phyloP scores from a whole-genome alignment of 192 early-diverging fungal genomes.

The Rhizoclosmatium sp. region DNA sequence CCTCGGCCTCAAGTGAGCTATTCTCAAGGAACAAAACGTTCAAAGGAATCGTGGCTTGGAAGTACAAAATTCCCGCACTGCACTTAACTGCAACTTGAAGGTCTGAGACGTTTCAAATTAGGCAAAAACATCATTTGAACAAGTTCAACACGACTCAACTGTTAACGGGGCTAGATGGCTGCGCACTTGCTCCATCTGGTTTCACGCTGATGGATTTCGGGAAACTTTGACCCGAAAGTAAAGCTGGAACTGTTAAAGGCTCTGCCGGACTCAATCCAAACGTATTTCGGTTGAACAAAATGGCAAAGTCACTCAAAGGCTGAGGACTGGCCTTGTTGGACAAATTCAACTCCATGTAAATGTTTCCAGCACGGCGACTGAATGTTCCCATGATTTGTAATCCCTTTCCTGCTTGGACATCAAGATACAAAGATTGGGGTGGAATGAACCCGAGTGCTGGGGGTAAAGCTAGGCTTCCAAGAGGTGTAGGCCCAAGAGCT shows the following conservation, averaged over 20 bases:
- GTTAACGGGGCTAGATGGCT: constrained; percentile 31
- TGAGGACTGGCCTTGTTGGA: constrained; percentile 42
- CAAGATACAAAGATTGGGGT: constrained; percentile 1
- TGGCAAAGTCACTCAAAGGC: constrained; percentile 62
- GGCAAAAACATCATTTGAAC: constrained; percentile 34
- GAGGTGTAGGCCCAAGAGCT: not conserved
- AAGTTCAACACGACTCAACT: constrained; percentile 21
- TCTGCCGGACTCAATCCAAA: constrained; percentile 57
- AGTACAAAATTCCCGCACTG: constrained; percentile 60
- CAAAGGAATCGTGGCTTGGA: constrained; percentile 41
- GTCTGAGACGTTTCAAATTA: not conserved
- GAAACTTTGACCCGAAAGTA: constrained; percentile 38
- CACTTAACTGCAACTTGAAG: constrained; percentile 66
- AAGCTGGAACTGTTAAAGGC: constrained; percentile 46
- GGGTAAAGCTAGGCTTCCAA: not conserved
- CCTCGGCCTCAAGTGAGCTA: constrained; percentile 15
- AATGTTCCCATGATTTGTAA: constrained; percentile 37
- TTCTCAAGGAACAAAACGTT: constrained; percentile 33
- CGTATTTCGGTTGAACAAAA: constrained; percentile 66
- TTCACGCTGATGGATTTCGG: constrained; percentile 40
- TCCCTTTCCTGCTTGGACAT: constrained; percentile 25
- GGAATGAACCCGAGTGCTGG: constrained; percentile 4
- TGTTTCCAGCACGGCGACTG: constrained; percentile 36
- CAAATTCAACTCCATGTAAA: constrained; percentile 54
- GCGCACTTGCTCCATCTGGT: constrained; percentile 1